These are phyloP conservation scores for Endotrypanum monterogeii DNA, from an alignment of 208 protist genomes.

Conservation along the genomic window DNA sequence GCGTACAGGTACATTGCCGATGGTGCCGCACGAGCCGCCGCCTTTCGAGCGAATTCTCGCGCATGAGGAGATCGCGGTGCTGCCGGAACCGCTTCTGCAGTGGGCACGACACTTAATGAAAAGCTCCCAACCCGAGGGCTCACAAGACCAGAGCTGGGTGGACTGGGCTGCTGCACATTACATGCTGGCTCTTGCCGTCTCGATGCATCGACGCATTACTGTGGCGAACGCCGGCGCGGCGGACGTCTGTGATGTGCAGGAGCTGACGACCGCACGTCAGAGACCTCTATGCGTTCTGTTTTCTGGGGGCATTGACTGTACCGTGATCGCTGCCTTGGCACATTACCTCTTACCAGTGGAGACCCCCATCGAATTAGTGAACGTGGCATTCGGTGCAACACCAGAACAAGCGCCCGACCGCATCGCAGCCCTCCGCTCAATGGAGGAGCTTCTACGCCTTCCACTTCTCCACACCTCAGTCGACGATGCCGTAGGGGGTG, in stretches of 20 bases:
- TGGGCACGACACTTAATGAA: conserved; percentile 29
- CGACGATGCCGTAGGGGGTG: conserved; percentile 10
- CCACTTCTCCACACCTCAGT: conserved; percentile 35
- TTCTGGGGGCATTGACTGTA: conserved; percentile 95
- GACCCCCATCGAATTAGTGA: conserved; percentile 94
- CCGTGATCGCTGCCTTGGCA: conserved; percentile 90
- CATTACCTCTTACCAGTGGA: conserved; percentile 79
- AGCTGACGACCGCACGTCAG: conserved; percentile 37
- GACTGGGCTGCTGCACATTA: conserved; percentile 59
- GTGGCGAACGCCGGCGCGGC: conserved; percentile 50
- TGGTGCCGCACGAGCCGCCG: conserved; percentile 26
- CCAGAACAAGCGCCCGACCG: conserved; percentile 86
- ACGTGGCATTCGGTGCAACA: conserved; percentile 91
- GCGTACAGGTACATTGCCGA: conserved; percentile 20
- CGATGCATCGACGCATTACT: conserved; percentile 64
- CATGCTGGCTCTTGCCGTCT: conserved; percentile 68
- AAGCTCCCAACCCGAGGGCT: conserved; percentile 27
- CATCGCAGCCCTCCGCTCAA: conserved; percentile 67
- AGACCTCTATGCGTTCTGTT: conserved; percentile 90
- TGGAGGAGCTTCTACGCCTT: conserved; percentile 82
- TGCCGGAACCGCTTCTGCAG: conserved; percentile 32
- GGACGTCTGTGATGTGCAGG: conserved; percentile 43
- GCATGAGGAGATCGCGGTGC: conserved; percentile 33
- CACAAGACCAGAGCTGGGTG: conserved; percentile 36
- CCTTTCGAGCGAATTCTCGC: conserved; percentile 32